Evolutionary conservation across 75 land plant species (phyloP).

Genomic region (Adiantum capillusveneris): DNA sequence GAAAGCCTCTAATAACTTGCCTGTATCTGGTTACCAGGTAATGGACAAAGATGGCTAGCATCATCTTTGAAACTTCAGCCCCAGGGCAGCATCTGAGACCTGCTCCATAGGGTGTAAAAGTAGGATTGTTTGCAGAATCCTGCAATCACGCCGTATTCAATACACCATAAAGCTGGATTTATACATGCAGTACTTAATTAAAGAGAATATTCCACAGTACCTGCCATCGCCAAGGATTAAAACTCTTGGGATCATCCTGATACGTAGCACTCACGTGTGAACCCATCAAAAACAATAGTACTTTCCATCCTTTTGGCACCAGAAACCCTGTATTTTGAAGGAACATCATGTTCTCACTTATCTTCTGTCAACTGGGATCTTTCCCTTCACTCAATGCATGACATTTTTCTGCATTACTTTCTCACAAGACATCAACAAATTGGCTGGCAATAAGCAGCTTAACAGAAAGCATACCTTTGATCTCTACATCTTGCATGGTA

Average conservation of each 20-base stretch:
- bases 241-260: conserved; percentile 29
- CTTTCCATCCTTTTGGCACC: conserved; percentile 55
- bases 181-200: no score
- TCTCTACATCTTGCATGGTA: conserved; percentile 39
- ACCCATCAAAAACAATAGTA: conserved; percentile 46
- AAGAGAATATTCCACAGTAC: no score
- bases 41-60: conserved; percentile 59
- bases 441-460: neutral
- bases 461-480: conserved; percentile 30
- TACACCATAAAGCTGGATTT: no score
- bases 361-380: no score
- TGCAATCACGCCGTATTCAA: neutral
- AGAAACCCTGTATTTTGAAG: conserved; percentile 22
- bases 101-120: conserved; percentile 72
- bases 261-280: conserved; percentile 42
- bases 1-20: conserved; percentile 12
- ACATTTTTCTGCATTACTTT: neutral
- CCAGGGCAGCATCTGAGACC: conserved; percentile 75
- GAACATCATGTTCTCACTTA: no score
- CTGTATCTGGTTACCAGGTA: conserved; percentile 58
- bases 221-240: conserved; percentile 71
- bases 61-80: conserved; percentile 50
- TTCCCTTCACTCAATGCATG: no score
- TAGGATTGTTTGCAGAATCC: neutral
- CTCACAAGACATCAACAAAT: neutral